A percentile compares a stretch with the other conserved stretches of the same genome.
phyloP scores from a whole-genome alignment of 2,329 filamentous ascomycete species.

The Cordyceps tenuipes region DNA sequence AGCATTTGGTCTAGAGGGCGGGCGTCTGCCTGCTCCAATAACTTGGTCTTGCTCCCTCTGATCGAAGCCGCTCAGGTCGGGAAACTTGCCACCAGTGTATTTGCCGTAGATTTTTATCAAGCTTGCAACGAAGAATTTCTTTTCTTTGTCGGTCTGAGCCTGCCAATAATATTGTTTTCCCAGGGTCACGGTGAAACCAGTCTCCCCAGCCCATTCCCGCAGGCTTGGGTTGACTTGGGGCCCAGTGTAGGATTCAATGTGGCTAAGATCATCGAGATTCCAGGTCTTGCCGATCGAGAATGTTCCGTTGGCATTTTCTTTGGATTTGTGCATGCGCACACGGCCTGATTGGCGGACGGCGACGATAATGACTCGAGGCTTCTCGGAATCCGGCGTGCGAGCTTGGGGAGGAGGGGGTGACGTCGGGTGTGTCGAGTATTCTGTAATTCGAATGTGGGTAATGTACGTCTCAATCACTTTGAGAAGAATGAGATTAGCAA shows the following conservation, averaged over 20 bases:
- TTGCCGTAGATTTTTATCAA: slow-evolving; percentile 94
- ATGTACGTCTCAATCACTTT: slow-evolving; percentile 76
- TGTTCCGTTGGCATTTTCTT: slow-evolving; percentile 86
- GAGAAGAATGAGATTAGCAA: slow-evolving; percentile 13
- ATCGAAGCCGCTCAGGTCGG: slow-evolving; percentile 76
- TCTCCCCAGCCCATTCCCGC: slow-evolving; percentile 71
- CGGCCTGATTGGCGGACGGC: slow-evolving; percentile 86
- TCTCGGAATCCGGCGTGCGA: slow-evolving; percentile 64
- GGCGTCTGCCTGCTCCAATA: slow-evolving; percentile 46
- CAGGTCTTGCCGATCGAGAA: slow-evolving; percentile 99
- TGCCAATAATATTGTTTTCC: slow-evolving; percentile 97
- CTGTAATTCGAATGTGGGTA: slow-evolving; percentile 85
- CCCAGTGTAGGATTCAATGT: slow-evolving; percentile 74
- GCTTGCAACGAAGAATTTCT: slow-evolving; percentile 97
- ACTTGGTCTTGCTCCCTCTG: slow-evolving; percentile 69
- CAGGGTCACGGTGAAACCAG: slow-evolving; percentile 80
- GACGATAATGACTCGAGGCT: slow-evolving; percentile 84
- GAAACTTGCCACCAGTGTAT: slow-evolving; percentile 80
- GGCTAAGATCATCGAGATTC: slow-evolving; percentile 82
- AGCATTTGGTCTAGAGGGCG: slow-evolving; percentile 19
- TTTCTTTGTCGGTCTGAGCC: slow-evolving; percentile 87
- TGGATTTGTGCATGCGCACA: slow-evolving; percentile 92
- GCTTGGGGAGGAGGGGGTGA: slow-evolving; percentile 74
- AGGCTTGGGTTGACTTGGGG: slow-evolving; percentile 46
- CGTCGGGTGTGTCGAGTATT: slow-evolving; percentile 77